Evolutionary conservation across 176 grass and related monocot species (phyloP), one percentile per base, ranked within the genome.

Genomic region (Calamus simplicifolius): DNA sequence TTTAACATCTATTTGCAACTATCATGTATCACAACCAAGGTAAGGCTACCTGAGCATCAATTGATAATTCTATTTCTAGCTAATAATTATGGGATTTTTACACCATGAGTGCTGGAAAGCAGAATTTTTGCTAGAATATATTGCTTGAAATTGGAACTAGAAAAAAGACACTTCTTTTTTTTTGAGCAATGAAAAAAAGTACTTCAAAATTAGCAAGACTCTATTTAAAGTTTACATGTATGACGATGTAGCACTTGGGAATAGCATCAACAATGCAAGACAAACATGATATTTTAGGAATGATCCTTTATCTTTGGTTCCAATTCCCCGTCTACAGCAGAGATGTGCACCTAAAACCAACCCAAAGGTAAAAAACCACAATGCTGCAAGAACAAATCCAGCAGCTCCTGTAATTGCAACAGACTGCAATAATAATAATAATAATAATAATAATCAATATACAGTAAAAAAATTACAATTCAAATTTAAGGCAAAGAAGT

Each of bases 401-500:
- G 79, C 64, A 80, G 67, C 43, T 57, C 90, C 90, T 78, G 85
- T 95, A 61, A 89, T 89, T 48, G 76, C 81, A 78, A 95, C 85
- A 65, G 90, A 95, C 90, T 95, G 76, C 75, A 85, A 49, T 5
- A 78, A 57, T 15, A 30, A n/a, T n/a, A n/a, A n/a, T n/a, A n/a
- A n/a, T n/a, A n/a, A n/a, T n/a, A n/a, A 1, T 18, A 64, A 23
- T 3, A 12, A 43, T 43, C 35, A 43, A 43, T 43, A 43, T 43
- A 12, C 6, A 43, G 35, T 13, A 43, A 43, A 43, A 43, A 43
- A 43, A 10, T 6, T 12, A 10, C 7, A 43, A 12, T 43, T 43
- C 35, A 43, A 43, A 43, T 13, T 43, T 13, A 10, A 43, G 10
- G 35, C 35, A 43, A 43, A 12, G 10, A 43, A 43, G 35, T 43